phyloP scores from a whole-genome alignment of 1,139 yeast species.

The Geotrichum cucujoidarum region DNA sequence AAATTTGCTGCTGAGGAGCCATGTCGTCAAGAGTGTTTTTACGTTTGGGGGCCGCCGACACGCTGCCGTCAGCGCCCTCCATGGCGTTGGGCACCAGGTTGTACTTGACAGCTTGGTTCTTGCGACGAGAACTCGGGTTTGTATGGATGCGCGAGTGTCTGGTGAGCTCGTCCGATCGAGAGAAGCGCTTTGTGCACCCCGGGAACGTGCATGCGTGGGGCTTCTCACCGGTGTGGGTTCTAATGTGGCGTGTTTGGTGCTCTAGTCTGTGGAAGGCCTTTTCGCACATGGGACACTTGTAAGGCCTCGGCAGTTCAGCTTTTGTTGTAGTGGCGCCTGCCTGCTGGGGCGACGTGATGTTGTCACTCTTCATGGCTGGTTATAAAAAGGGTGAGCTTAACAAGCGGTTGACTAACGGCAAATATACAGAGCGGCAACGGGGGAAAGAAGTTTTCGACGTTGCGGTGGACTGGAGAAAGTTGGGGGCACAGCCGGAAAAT shows the following conservation, averaged over 20 bases:
- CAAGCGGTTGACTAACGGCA: too few species aligned
- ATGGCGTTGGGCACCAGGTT: conserved; percentile 26
- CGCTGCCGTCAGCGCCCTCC: conserved; percentile 9
- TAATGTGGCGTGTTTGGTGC: conserved; percentile 88
- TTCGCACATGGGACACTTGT: conserved; percentile 85
- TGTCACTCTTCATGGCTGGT: too few species aligned
- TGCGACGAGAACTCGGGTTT: conserved; percentile 64
- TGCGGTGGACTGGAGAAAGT: too few species aligned
- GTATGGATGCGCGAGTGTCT: conserved; percentile 85
- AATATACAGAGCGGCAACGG: too few species aligned
- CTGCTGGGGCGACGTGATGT: too few species aligned
- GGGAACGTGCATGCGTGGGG: conserved; percentile 87
- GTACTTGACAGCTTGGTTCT: conserved; percentile 34
- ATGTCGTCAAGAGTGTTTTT: conserved; percentile 2
- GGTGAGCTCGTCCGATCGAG: conserved; percentile 85
- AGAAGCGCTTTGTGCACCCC: conserved; percentile 79
- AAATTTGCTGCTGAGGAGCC: neutral
- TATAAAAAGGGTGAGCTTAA: too few species aligned
- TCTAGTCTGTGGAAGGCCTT: conserved; percentile 90
- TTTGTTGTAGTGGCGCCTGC: conserved; percentile 19
- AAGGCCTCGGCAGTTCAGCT: conserved; percentile 56
- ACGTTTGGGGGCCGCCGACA: conserved; percentile 3
- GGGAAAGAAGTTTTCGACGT: too few species aligned
- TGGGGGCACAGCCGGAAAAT: too few species aligned
- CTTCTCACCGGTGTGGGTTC: conserved; percentile 95